A percentile compares a stretch with the other conserved stretches of the same genome.
Evolutionary conservation across 257 asterid genomes (phyloP).

Genomic region (Capsicum rhomboideum): DNA sequence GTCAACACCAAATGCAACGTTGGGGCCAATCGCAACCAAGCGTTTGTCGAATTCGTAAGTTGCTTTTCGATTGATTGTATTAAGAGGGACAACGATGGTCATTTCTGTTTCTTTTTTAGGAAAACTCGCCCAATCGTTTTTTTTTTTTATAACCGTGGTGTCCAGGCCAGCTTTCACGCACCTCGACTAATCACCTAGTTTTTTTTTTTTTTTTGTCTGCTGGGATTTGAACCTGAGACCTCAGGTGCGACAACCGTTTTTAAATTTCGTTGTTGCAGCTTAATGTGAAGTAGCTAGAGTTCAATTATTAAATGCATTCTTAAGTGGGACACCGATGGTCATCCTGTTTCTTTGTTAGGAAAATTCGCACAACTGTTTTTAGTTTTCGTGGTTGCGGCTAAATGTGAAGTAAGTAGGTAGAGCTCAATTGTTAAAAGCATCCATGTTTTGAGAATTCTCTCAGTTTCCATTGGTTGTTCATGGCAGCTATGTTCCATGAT

Average conservation of each 20-base stretch:
- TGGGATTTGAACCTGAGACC: too few species aligned
- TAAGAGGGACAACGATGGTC: not conserved
- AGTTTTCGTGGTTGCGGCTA: not conserved
- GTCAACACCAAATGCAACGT: slow-evolving; percentile 80
- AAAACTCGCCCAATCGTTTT: not conserved
- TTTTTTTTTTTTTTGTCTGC: too few species aligned
- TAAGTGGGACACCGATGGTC: too few species aligned
- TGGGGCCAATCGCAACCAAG: slow-evolving; percentile 82
- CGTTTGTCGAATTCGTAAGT: slow-evolving; percentile 80
- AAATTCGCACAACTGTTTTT: not conserved
- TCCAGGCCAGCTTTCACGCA: too few species aligned
- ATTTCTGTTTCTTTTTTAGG: not conserved
- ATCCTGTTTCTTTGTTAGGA: too few species aligned
- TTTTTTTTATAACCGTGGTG: too few species aligned
- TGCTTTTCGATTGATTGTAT: not conserved
- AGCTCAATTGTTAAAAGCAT: not conserved
- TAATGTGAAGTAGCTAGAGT: not conserved
- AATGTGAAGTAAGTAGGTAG: not conserved
- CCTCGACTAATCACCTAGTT: too few species aligned
- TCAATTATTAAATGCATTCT: too few species aligned
- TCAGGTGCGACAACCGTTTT: not conserved
- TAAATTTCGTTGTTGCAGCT: not conserved
- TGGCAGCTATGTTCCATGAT: not conserved
- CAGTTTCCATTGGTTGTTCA: not conserved
- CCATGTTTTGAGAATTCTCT: not conserved